phyloP scores from a whole-genome alignment of 306 rosid genomes.

The Geum urbanum region DNA sequence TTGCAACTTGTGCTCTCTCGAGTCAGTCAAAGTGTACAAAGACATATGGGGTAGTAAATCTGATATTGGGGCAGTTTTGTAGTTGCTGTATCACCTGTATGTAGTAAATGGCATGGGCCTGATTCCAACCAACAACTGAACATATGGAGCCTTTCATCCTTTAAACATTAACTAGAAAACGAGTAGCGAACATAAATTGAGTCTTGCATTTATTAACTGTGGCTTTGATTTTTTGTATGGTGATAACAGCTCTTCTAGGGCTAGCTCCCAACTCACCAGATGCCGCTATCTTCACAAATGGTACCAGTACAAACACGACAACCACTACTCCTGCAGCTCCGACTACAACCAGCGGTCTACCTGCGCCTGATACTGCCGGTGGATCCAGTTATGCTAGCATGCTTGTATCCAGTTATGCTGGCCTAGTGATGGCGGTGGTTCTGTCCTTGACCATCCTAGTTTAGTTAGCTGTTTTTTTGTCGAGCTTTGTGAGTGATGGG shows the following conservation, averaged over 20 bases:
- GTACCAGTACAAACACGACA: not conserved
- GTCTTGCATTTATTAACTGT: not conserved
- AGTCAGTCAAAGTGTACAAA: too few species aligned
- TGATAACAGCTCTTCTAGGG: conserved; percentile 55
- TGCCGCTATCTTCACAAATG: conserved; percentile 64
- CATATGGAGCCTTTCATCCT: too few species aligned
- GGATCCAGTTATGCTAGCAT: not conserved
- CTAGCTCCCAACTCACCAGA: conserved; percentile 64
- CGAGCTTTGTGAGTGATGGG: too few species aligned
- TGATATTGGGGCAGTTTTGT: too few species aligned
- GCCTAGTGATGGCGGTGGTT: conserved; percentile 25
- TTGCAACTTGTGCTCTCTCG: too few species aligned
- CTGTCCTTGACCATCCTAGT: conserved; percentile 14
- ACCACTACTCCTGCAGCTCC: conserved; percentile 5
- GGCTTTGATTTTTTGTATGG: not conserved
- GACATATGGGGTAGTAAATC: not conserved
- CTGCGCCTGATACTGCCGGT: conserved; percentile 1
- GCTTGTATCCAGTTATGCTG: conserved; percentile 22
- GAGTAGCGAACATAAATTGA: not conserved
- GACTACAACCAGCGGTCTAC: not conserved
- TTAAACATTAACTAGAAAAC: too few species aligned
- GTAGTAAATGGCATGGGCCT: not conserved
- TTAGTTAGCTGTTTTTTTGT: not conserved
- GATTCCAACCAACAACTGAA: too few species aligned
- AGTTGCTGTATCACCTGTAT: too few species aligned